phyloP scores from a whole-genome alignment of 2,329 filamentous ascomycete species.

The Neofusicoccum ribis region DNA sequence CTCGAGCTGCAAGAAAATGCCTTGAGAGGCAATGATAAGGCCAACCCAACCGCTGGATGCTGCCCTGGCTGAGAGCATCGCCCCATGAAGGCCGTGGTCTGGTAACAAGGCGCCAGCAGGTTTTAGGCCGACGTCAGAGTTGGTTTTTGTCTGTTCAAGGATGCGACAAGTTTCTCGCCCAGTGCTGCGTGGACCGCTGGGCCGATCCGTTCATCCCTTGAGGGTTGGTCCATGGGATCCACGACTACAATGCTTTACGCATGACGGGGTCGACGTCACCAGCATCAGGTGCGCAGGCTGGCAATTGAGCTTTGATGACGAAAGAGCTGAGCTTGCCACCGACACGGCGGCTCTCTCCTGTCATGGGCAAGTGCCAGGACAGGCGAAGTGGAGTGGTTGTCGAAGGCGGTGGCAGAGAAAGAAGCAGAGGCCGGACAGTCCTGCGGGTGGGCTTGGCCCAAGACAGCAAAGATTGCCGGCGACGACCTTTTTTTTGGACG shows the following conservation, averaged over 20 bases:
- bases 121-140: too few relatives aligned
- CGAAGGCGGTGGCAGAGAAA: background rate
- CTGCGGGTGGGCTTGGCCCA: background rate
- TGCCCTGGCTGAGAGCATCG: too few relatives aligned
- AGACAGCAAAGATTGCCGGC: background rate
- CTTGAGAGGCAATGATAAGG: too few relatives aligned
- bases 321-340: too few relatives aligned
- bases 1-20: too few relatives aligned
- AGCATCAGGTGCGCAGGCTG: background rate
- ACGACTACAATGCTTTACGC: background rate
- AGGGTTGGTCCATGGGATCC: background rate
- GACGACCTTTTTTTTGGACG: background rate
- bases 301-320: background rate
- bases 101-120: too few relatives aligned
- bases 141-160: too few relatives aligned
- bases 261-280: background rate
- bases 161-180: too few relatives aligned
- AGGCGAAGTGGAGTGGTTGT: background rate
- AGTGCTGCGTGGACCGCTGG: background rate
- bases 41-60: too few relatives aligned
- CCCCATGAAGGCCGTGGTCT: too few relatives aligned
- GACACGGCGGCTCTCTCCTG: too few relatives aligned
- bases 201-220: background rate
- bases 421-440: background rate
- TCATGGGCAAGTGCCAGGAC: background rate